phyloP scores from a whole-genome alignment of 2,329 filamentous ascomycete genomes.

The Eutypella sp. region DNA sequence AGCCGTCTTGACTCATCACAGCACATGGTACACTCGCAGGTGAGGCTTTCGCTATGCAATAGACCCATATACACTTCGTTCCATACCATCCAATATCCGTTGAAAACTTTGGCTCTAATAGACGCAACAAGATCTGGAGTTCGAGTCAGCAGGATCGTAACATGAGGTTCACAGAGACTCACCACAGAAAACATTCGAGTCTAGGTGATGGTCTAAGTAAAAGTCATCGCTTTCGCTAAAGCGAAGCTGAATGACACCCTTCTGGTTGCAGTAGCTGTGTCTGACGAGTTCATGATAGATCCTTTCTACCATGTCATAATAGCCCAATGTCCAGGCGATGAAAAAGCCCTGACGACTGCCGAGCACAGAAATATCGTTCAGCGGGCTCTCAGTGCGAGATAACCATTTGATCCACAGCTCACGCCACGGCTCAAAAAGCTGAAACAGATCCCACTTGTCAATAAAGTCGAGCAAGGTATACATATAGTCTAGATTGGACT shows the following conservation, averaged over 20 bases:
- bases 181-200: background rate
- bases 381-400: too few species aligned
- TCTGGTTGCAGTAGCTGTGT: background rate
- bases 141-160: background rate
- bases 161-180: background rate
- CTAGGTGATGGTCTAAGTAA: background rate
- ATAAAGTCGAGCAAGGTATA: background rate
- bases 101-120: background rate
- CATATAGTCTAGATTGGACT: background rate
- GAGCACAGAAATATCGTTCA: too few species aligned
- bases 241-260: background rate
- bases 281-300: background rate
- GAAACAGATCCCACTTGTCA: background rate
- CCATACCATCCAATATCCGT: background rate
- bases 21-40: background rate
- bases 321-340: background rate
- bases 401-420: background rate
- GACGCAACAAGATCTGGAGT: background rate
- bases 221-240: background rate
- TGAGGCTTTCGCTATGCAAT: background rate
- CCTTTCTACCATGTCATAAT: background rate
- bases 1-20: background rate
- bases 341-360: too few species aligned
- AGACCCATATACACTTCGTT: background rate
- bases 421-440: background rate